These are phyloP conservation scores for Cercis canadensis DNA, from an alignment of 306 rosid genomes.

Conservation along the genomic window DNA sequence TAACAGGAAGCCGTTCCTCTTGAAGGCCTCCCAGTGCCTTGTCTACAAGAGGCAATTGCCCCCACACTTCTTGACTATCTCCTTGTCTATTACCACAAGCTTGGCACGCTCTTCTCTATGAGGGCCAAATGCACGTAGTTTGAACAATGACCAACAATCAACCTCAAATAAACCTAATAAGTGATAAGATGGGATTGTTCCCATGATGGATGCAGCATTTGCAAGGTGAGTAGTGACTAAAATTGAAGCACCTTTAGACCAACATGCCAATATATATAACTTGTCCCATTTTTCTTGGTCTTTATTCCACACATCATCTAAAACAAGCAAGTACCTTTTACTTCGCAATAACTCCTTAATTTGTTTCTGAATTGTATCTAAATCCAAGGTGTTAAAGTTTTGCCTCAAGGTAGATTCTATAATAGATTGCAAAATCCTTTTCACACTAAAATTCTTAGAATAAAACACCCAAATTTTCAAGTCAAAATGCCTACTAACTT, in stretches of 20 bases:
- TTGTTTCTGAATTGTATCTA: constrained; percentile 1
- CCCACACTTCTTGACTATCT: constrained; percentile 34
- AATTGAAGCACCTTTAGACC: constrained; percentile 41
- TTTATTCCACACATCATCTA: constrained; percentile 60
- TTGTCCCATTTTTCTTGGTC: constrained; percentile 35
- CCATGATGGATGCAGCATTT: constrained; percentile 37
- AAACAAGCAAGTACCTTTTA: constrained; percentile 42
- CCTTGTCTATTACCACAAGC: constrained; percentile 34
- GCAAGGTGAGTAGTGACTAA: constrained; percentile 44
- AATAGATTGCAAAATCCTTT: constrained; percentile 29
- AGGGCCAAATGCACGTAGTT: constrained; percentile 37
- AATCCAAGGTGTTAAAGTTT: no score
- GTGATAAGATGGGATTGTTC: constrained; percentile 9
- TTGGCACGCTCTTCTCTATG: constrained; percentile 9
- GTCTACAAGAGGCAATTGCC: constrained; percentile 46
- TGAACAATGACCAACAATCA: constrained; percentile 47
- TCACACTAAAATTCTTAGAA: constrained; percentile 8
- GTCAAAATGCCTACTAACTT: constrained; percentile 26
- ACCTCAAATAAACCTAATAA: constrained; percentile 32
- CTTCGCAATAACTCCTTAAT: not conserved
- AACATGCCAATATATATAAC: constrained; percentile 39
- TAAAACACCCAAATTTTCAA: no score
- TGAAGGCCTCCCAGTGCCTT: constrained; percentile 30
- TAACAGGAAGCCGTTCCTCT: constrained; percentile 13
- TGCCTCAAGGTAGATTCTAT: not conserved